Evolutionary conservation across 1,139 yeast genomes (phyloP).

Genomic region (Groenewaldozyma auringiensis): DNA sequence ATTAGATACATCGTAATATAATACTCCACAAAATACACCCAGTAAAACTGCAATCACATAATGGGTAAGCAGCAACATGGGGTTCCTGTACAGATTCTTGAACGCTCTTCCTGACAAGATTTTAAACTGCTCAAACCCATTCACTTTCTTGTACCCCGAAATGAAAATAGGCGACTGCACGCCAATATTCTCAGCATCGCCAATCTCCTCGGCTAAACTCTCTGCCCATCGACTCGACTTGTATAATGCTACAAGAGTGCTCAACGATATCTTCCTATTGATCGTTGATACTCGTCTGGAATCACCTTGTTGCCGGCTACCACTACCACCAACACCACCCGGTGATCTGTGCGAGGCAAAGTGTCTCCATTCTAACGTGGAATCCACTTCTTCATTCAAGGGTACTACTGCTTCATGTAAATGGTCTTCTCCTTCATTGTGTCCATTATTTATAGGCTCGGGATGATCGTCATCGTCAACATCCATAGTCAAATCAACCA

Average conservation of each 20-base stretch:
- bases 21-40: conserved; percentile 77
- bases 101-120: conserved; percentile 80
- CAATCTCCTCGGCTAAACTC: conserved; percentile 37
- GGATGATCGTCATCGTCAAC: conserved; percentile 14
- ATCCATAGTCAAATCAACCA: conserved; percentile 79
- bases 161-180: conserved; percentile 9
- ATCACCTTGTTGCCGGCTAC: background rate
- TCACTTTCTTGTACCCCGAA: conserved; percentile 41
- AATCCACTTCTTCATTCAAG: conserved; percentile 23
- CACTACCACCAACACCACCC: background rate
- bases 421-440: conserved; percentile 6
- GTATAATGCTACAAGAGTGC: conserved; percentile 34
- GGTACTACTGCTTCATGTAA: background rate
- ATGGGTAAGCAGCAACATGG: conserved; percentile 73
- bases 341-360: conserved; percentile 53
- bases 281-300: background rate
- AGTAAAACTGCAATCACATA: conserved; percentile 67
- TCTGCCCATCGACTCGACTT: conserved; percentile 43
- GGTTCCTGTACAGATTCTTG: conserved; percentile 86
- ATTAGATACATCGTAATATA: conserved; percentile 73
- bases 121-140: conserved; percentile 51
- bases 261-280: conserved; percentile 14
- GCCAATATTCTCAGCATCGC: conserved; percentile 23
- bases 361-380: conserved; percentile 85
- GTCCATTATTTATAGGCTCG: background rate